Evolutionary conservation across 208 protist genomes (phyloP).

Genomic region (Trypanosoma caninum): DNA sequence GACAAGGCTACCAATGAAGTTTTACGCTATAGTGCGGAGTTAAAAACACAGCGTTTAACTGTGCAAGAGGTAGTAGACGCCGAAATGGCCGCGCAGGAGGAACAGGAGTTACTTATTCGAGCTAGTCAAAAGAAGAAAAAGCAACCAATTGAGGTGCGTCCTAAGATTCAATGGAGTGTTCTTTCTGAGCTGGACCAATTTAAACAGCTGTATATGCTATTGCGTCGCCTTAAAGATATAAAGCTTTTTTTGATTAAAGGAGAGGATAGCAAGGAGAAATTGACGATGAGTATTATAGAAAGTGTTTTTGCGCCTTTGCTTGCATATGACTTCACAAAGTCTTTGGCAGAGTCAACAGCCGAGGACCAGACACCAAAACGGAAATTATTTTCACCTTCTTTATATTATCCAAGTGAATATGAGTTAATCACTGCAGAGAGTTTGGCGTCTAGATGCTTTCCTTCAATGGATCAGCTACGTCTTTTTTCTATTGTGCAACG

Average conservation of each 20-base stretch:
- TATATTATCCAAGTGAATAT: conserved; percentile 12
- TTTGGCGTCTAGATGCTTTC: neutral
- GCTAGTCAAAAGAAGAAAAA: conserved; percentile 17
- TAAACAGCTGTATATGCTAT: conserved; percentile 19
- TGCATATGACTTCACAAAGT: too few species aligned
- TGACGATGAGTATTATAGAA: neutral
- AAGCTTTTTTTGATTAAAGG: conserved; percentile 13
- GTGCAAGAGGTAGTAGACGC: conserved; percentile 26
- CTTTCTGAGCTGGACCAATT: conserved; percentile 22
- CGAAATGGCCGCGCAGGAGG: conserved; percentile 21
- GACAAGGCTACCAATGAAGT: conserved; percentile 29
- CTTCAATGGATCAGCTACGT: conserved; percentile 44
- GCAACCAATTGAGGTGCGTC: conserved; percentile 6
- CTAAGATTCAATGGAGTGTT: conserved; percentile 7
- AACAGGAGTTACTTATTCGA: conserved; percentile 21
- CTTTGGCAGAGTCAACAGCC: too few species aligned
- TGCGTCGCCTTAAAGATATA: neutral
- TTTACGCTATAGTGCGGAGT: conserved; percentile 24
- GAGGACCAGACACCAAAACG: too few species aligned
- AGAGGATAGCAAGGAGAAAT: conserved; percentile 4
- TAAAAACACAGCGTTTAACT: conserved; percentile 17
- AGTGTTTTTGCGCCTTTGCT: neutral
- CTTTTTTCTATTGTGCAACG: conserved; percentile 73
- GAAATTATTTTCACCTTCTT: neutral
- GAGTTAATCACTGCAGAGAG: conserved; percentile 29